phyloP scores from a whole-genome alignment of 1,284 basidiomycete genomes.

The Apiotrichum domesticum region DNA sequence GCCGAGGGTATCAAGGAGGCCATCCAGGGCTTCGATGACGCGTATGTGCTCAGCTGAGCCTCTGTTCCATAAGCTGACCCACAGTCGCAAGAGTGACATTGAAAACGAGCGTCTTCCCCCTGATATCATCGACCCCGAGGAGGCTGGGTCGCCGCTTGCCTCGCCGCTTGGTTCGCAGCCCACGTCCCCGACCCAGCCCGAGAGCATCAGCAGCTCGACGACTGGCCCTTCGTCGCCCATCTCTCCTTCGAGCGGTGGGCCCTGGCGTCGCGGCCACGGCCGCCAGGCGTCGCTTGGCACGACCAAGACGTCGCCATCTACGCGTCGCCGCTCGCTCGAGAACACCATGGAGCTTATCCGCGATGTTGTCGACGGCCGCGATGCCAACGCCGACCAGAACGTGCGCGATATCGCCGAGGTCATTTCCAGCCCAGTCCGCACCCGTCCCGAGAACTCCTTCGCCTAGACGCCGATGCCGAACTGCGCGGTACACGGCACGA shows the following conservation, averaged over 20 bases:
- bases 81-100: slow-evolving; percentile 91
- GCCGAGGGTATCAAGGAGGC: slow-evolving; percentile 94
- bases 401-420: slow-evolving; percentile 45
- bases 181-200: slow-evolving; percentile 21
- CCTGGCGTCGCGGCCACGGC: slow-evolving; percentile 59
- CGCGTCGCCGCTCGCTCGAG: slow-evolving; percentile 83
- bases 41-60: slow-evolving; percentile 56
- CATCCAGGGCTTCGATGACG: slow-evolving; percentile 90
- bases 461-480: slow-evolving; percentile 4
- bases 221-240: slow-evolving; percentile 47
- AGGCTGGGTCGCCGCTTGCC: slow-evolving; percentile 46
- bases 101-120: slow-evolving; percentile 97
- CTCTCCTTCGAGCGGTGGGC: slow-evolving; percentile 34
- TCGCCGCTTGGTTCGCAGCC: slow-evolving; percentile 22
- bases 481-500: no score
- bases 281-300: slow-evolving; percentile 89
- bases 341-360: slow-evolving; percentile 94
- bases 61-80: not conserved
- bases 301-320: slow-evolving; percentile 92
- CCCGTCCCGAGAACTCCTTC: slow-evolving; percentile 15
- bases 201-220: slow-evolving; percentile 13
- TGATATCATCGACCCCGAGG: slow-evolving; percentile 72
- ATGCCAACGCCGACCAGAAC: slow-evolving; percentile 41
- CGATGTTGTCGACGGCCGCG: slow-evolving; percentile 70
- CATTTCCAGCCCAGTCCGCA: slow-evolving; percentile 39